Conservation (phyloP, 345 rosid species). For the Jatropha curcas region DNA sequence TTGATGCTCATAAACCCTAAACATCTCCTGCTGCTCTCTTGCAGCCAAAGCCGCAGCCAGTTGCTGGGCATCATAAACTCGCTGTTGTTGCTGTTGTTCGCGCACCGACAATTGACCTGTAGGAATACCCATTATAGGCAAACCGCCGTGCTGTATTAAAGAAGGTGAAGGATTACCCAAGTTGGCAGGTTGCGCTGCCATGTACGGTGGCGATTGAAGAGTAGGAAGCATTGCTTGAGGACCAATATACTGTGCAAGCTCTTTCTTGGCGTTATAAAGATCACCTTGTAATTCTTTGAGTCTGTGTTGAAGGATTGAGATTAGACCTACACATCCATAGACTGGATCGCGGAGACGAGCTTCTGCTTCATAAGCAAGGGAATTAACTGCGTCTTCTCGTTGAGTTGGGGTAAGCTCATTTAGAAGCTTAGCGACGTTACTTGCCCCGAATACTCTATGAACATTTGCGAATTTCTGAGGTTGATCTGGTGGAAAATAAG, state of each 20-base stretch:
- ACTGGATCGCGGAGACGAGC: conserved; percentile 79
- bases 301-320: conserved; percentile 66
- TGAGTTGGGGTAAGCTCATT: conserved; percentile 49
- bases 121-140: conserved; percentile 57
- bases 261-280: conserved; percentile 54
- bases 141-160: conserved; percentile 30
- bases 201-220: conserved; percentile 29
- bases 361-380: conserved; percentile 77
- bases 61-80: not conserved
- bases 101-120: conserved; percentile 39
- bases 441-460: conserved; percentile 34
- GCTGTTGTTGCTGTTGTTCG: conserved; percentile 37
- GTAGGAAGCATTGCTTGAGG: conserved; percentile 52
- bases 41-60: not conserved
- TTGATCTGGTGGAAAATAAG: conserved; percentile 32
- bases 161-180: conserved; percentile 40
- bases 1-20: conserved; percentile 49
- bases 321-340: conserved; percentile 79
- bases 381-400: conserved; percentile 77
- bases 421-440: conserved; percentile 75
- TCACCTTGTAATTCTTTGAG: conserved; percentile 53
- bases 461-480: conserved; percentile 33
- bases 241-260: conserved; percentile 53
- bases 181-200: conserved; percentile 37
- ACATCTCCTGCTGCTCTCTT: conserved; percentile 38